phyloP scores from a whole-genome alignment of 345 rosid genomes.

The Trapa incisa region DNA sequence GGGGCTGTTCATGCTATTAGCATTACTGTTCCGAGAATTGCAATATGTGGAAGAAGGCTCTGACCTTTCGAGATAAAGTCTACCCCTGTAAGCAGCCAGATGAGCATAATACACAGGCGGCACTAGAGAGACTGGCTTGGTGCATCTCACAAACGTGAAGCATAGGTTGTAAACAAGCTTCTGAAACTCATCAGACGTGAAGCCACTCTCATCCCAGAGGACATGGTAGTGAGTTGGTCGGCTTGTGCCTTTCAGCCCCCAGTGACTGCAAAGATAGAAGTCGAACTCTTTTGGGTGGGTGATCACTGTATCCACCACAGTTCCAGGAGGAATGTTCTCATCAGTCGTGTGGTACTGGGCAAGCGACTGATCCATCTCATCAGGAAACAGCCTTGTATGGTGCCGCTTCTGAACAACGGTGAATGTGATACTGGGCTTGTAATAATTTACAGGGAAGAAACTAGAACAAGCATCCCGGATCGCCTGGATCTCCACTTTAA shows the following conservation, averaged over 20 bases:
- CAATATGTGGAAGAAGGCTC: constrained; percentile 14
- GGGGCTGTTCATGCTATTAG: constrained; percentile 14
- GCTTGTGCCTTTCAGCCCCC: constrained; percentile 93
- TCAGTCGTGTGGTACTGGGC: constrained; percentile 19
- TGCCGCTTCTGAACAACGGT: constrained; percentile 91
- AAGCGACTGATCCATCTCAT: constrained; percentile 25
- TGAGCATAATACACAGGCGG: constrained; percentile 96
- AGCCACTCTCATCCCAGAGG: constrained; percentile 71
- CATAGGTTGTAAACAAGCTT: constrained; percentile 75
- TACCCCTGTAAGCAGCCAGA: constrained; percentile 88
- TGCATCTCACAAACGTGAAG: constrained; percentile 84
- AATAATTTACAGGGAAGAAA: constrained; percentile 41
- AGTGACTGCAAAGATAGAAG: constrained; percentile 86
- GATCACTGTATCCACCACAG: constrained; percentile 80
- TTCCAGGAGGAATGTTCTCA: constrained; percentile 82
- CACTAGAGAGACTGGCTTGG: constrained; percentile 84
- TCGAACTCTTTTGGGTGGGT: constrained; percentile 89
- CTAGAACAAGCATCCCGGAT: constrained; percentile 54
- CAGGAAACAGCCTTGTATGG: constrained; percentile 72
- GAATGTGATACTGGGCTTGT: constrained; percentile 67
- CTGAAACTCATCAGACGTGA: constrained; percentile 88
- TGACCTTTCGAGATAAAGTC: constrained; percentile 76
- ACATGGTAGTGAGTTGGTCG: constrained; percentile 87
- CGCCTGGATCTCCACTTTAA: constrained; percentile 63
- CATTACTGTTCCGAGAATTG: neutral